Conservation (phyloP, 306 rosid species). For the Spatholobus suberectus region DNA sequence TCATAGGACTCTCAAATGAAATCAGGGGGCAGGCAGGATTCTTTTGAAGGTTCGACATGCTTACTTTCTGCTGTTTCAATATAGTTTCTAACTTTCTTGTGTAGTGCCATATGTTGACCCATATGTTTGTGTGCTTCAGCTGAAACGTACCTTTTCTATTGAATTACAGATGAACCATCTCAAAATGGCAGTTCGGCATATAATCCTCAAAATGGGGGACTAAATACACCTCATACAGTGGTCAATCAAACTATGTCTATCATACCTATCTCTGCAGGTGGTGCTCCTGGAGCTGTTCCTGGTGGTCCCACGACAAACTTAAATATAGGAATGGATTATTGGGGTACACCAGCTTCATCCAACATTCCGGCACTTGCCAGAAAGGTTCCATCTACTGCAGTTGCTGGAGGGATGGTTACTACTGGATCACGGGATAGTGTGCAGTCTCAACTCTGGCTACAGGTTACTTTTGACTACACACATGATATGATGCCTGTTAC, state of each 20-base stretch:
- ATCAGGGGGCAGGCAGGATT: constrained; percentile 82
- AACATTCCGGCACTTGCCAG: constrained; percentile 69
- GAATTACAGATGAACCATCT: constrained; percentile 72
- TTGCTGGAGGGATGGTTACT: constrained; percentile 76
- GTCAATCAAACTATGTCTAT: constrained; percentile 75
- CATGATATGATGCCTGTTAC: constrained; percentile 28
- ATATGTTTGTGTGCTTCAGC: neutral
- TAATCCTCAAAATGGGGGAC: constrained; percentile 83
- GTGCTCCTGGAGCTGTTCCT: constrained; percentile 74
- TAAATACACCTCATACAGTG: constrained; percentile 62
- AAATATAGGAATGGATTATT: constrained; percentile 98
- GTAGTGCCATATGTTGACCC: constrained; percentile 27
- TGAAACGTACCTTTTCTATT: constrained; percentile 15
- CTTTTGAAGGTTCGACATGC: constrained; percentile 77
- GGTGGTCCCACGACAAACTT: constrained; percentile 96
- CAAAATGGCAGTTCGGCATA: constrained; percentile 81
- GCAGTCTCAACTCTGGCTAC: constrained; percentile 91
- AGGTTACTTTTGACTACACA: constrained; percentile 55
- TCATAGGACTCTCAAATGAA: constrained; percentile 84
- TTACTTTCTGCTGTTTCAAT: constrained; percentile 39
- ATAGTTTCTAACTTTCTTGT: constrained; percentile 21
- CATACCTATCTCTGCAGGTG: constrained; percentile 70
- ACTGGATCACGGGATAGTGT: constrained; percentile 86
- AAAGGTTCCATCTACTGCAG: constrained; percentile 83
- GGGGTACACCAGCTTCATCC: constrained; percentile 84